A percentile compares a stretch with the other conserved stretches of the same genome.
These are phyloP conservation scores for Kwoniella heveanensis DNA, from an alignment of 768 basidiomycete genomes.

Conservation along the genomic window DNA sequence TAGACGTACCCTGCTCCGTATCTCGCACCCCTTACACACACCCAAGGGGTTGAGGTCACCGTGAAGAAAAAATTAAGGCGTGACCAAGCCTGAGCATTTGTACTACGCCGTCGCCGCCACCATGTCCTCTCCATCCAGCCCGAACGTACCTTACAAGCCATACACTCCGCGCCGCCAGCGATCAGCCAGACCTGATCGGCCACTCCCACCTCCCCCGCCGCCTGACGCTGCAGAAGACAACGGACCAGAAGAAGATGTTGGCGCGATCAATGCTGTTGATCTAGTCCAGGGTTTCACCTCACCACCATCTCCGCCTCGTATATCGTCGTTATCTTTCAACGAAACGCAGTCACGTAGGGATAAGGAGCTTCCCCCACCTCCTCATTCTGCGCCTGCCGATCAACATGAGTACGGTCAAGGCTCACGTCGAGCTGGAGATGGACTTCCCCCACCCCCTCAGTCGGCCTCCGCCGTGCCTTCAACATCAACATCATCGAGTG, in stretches of 20 bases:
- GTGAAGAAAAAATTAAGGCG: no score
- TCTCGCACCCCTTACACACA: no score
- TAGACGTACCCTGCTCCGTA: no score
- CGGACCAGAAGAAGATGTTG: slow-evolving; percentile 39
- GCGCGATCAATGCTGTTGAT: slow-evolving; percentile 32
- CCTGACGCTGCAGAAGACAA: neutral
- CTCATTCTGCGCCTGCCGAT: neutral
- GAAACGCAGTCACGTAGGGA: neutral
- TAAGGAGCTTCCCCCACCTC: slow-evolving; percentile 8
- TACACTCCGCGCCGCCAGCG: slow-evolving; percentile 28
- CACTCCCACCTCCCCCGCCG: slow-evolving; percentile 29
- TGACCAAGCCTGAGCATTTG: no score
- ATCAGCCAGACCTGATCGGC: slow-evolving; percentile 19
- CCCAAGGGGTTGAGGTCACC: no score
- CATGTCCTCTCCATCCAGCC: slow-evolving; percentile 26
- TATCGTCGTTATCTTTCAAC: neutral
- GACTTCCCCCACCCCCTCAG: neutral
- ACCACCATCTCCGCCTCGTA: slow-evolving; percentile 39
- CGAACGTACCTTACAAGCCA: slow-evolving; percentile 33
- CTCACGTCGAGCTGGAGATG: neutral
- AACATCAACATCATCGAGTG: neutral
- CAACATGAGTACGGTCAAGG: neutral
- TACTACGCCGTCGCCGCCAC: neutral
- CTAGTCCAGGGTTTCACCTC: slow-evolving; percentile 35
- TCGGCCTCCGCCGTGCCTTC: neutral